Base-by-base conservation (phyloP, 1,284 basidiomycete species). In the Leccinum ponderosum region DNA sequence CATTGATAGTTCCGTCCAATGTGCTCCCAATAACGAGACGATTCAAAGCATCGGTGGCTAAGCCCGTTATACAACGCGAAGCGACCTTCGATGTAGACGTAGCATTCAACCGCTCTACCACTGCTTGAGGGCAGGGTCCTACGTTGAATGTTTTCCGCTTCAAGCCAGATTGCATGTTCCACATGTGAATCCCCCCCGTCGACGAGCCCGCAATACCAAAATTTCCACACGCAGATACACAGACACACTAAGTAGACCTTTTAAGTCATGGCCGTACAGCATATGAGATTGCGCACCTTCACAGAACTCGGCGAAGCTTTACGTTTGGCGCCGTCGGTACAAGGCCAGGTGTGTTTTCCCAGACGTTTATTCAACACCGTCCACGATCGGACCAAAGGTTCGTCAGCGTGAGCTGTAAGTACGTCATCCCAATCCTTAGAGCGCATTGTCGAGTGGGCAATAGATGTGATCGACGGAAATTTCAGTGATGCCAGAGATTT, bases 341-440 rank as follows among this genome's bases (percentile, higher is more conserved):
- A 81, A 25, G 78, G 81, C 63, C 90, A 82, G 31, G 77, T 83
- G 65, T 95, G 81, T 68, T 91, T 90, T 3, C 95, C 96, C 3
- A 94, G 71, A 55, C 87, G 84, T 77, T 97, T 97, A 64, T 89
- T 87, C 63, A 86, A 81, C 71, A 95, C 91, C 2, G 87, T 87
- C 96, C 96, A 98, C 29, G 93, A 91, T 29, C 94, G 83, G 1
- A 91, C 91, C 58, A 88, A 84, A 1, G 84, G 80, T 68, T 95
- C 93, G 53, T 94, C 93, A 1, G 85, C 80, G 73, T 98, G 97
- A 0, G 88, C 87, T 8, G 97, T 96, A 5, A 99, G 76, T 48
- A 99, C 90, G 69, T 99, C 95, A 71, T 98, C 97, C 97, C 97
- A 99, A 67, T 99, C 96, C 73, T 95, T 96, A 17, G 93, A 83